A percentile compares a stretch with the other conserved stretches of the same genome.
Conservation (phyloP, 305 asterid species). For the Stenogyne calaminthoides region DNA sequence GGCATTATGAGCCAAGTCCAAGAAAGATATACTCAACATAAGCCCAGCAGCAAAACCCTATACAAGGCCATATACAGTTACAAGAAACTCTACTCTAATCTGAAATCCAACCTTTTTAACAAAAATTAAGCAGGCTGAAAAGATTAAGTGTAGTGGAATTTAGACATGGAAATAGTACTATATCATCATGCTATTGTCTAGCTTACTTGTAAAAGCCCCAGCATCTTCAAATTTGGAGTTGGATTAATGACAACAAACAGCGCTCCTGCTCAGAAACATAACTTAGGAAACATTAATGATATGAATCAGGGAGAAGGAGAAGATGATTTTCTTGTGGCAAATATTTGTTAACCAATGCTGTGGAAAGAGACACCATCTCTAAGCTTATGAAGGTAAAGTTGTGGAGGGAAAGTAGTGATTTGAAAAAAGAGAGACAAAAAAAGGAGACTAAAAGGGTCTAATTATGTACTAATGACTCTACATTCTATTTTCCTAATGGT, state of each 20-base stretch:
- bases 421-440: background rate
- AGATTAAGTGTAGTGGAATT: background rate
- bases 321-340: background rate
- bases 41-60: slow-evolving; percentile 91
- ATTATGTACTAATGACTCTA: background rate
- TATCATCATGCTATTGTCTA: background rate
- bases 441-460: background rate
- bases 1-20: slow-evolving; percentile 85
- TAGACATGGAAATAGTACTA: background rate
- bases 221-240: slow-evolving; percentile 90
- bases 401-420: background rate
- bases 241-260: slow-evolving; percentile 75
- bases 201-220: slow-evolving; percentile 90
- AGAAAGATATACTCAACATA: slow-evolving; percentile 82
- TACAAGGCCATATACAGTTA: slow-evolving; percentile 32
- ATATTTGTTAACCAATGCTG: background rate
- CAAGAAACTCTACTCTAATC: background rate
- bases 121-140: background rate
- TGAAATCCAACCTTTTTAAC: background rate
- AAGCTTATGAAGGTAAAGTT: background rate
- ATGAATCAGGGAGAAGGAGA: background rate
- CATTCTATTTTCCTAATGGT: background rate
- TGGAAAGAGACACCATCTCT: background rate
- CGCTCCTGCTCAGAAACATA: slow-evolving; percentile 63
- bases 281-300: slow-evolving; percentile 18